A percentile compares a stretch with the other conserved stretches of the same genome.
Evolutionary conservation across 768 basidiomycete species (phyloP).

Genomic region (Leccinum barrowsii): DNA sequence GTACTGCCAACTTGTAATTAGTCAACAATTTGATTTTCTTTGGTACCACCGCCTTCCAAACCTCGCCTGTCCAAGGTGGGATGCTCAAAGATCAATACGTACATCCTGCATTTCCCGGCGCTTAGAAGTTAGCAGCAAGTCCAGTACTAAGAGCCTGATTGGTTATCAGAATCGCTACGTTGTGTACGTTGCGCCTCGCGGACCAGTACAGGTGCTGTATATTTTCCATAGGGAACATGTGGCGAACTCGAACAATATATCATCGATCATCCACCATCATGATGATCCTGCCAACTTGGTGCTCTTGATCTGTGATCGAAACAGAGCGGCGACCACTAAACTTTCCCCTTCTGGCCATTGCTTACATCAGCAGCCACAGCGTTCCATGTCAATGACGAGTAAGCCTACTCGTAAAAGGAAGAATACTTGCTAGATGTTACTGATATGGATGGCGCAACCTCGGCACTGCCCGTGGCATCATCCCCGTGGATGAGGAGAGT

Average conservation of each 20-base stretch:
- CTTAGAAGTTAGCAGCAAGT: neutral
- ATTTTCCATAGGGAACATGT: too few species aligned
- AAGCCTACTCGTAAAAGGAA: neutral
- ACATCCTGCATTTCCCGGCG: neutral
- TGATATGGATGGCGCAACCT: constrained; percentile 71
- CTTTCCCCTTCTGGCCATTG: constrained; percentile 1
- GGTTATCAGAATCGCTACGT: neutral
- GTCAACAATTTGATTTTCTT: neutral
- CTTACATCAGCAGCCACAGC: constrained; percentile 17
- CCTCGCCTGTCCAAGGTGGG: neutral
- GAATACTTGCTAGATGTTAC: constrained; percentile 64
- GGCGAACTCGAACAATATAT: too few species aligned
- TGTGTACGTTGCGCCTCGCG: neutral
- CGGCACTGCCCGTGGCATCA: constrained; percentile 29
- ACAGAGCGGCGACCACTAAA: neutral
- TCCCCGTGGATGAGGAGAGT: constrained; percentile 50
- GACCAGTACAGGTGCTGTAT: neutral
- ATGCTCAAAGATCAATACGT: neutral
- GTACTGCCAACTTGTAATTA: neutral
- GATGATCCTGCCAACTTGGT: too few species aligned
- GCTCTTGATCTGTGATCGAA: neutral
- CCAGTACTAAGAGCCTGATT: too few species aligned
- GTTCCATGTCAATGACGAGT: neutral
- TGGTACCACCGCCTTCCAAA: neutral
- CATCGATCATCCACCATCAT: too few species aligned